A percentile compares a stretch with the other conserved stretches of the same genome.
Conservation (phyloP, 352 stramenopile species). For the Globisporangium uncinulatum region DNA sequence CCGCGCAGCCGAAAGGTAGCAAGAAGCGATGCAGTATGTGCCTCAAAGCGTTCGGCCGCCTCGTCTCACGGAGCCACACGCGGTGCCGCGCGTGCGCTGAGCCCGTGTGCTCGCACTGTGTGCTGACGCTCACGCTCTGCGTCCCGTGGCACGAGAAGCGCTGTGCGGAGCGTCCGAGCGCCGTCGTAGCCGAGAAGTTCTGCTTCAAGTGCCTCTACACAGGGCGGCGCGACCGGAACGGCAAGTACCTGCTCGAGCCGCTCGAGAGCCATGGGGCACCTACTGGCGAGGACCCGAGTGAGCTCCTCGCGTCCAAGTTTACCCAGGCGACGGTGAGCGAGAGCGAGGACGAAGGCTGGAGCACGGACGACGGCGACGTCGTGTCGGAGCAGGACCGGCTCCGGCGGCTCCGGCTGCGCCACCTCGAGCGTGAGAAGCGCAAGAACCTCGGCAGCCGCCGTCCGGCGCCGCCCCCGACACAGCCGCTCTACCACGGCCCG, state of each 20-base stretch:
- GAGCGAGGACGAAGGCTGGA: conserved; percentile 15
- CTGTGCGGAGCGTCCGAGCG: conserved; percentile 48
- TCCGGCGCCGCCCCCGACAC: background rate
- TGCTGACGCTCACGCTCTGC: conserved; percentile 55
- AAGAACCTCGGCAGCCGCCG: conserved; percentile 12
- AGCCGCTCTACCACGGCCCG: conserved; percentile 12
- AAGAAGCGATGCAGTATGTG: conserved; percentile 33
- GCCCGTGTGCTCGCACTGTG: conserved; percentile 40
- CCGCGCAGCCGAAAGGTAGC: conserved; percentile 18
- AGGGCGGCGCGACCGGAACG: conserved; percentile 43
- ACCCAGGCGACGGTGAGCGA: conserved; percentile 12
- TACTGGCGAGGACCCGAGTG: conserved; percentile 15
- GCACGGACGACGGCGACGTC: conserved; percentile 6
- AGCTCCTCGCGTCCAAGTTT: conserved; percentile 11
- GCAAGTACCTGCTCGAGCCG: conserved; percentile 21
- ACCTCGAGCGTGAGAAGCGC: conserved; percentile 36
- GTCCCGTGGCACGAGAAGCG: conserved; percentile 48
- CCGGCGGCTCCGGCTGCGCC: conserved; percentile 26
- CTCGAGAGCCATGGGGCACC: conserved; percentile 30
- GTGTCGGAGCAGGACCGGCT: conserved; percentile 18
- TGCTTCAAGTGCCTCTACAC: conserved; percentile 59
- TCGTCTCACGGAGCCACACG: conserved; percentile 33
- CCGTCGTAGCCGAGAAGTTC: conserved; percentile 61
- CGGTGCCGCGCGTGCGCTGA: conserved; percentile 51
- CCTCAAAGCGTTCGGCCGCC: conserved; percentile 26